These are phyloP conservation scores for Alternaria gaisen DNA, from an alignment of 2,329 filamentous ascomycete genomes.

Conservation along the genomic window DNA sequence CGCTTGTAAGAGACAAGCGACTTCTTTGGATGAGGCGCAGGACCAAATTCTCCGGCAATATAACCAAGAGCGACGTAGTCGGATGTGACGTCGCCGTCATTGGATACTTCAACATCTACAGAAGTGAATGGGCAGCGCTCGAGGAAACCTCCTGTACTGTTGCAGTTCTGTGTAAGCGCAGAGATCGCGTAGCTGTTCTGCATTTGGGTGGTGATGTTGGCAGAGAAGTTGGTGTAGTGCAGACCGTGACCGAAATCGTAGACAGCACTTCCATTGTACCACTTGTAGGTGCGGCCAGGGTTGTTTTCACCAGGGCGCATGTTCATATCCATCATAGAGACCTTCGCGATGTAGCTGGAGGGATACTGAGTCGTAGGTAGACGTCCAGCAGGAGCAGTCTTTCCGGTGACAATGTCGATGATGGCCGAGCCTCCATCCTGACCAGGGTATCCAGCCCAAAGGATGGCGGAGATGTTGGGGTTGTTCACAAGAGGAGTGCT, in stretches of 20 bases:
- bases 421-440: slow-evolving; percentile 67
- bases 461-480: slow-evolving; percentile 59
- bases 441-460: slow-evolving; percentile 70
- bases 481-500: slow-evolving; percentile 60
- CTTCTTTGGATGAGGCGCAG: slow-evolving; percentile 63
- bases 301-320: slow-evolving; percentile 58
- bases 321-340: slow-evolving; percentile 66
- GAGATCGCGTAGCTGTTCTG: slow-evolving; percentile 28
- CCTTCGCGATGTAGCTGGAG: slow-evolving; percentile 58
- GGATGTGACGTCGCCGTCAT: slow-evolving; percentile 57
- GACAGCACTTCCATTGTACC: slow-evolving; percentile 62
- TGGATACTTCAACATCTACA: slow-evolving; percentile 55
- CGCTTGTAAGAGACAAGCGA: slow-evolving; percentile 62
- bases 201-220: slow-evolving; percentile 25
- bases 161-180: slow-evolving; percentile 40
- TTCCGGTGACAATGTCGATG: slow-evolving; percentile 64
- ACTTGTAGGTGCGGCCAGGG: slow-evolving; percentile 68
- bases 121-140: slow-evolving; percentile 54
- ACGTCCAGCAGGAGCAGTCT: slow-evolving; percentile 62
- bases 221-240: slow-evolving; percentile 66
- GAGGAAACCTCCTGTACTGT: slow-evolving; percentile 50
- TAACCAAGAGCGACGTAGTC: slow-evolving; percentile 66
- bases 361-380: slow-evolving; percentile 67
- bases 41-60: slow-evolving; percentile 58
- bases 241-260: slow-evolving; percentile 66